Percentiles rank a stretch among this genome's conserved stretches.
Conservation (phyloP, 1,284 basidiomycete species). For the Trichosporon sp. region DNA sequence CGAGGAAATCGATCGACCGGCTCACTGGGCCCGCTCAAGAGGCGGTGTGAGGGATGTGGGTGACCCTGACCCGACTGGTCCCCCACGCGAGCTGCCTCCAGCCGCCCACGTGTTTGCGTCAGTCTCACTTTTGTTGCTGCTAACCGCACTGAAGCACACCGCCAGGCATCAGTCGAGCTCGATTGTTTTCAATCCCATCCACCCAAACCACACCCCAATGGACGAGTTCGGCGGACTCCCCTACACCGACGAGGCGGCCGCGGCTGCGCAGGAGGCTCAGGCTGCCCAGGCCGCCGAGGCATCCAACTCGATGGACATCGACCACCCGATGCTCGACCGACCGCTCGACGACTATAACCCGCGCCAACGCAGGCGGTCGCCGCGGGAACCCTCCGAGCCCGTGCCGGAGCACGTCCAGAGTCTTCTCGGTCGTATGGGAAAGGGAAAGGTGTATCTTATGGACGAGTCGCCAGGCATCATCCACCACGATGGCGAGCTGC, state of each 20-base stretch:
- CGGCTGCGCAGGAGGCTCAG: not conserved
- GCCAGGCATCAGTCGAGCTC: not conserved
- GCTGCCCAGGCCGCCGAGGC: constrained; percentile 2
- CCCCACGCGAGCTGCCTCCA: not conserved
- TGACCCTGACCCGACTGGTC: not conserved
- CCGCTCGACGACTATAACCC: constrained; percentile 37
- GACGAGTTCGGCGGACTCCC: constrained; percentile 29
- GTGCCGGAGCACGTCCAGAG: constrained; percentile 38
- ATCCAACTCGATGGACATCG: constrained; percentile 8
- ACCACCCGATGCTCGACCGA: constrained; percentile 30
- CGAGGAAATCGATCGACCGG: not conserved
- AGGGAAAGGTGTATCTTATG: constrained; percentile 43
- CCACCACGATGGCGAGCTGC: constrained; percentile 31
- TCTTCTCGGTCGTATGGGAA: constrained; percentile 44
- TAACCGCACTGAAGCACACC: not conserved
- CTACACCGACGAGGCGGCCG: constrained; percentile 27
- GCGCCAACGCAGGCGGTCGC: not conserved
- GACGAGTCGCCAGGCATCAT: constrained; percentile 42
- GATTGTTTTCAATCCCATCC: constrained; percentile 4
- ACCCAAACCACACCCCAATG: constrained; percentile 1
- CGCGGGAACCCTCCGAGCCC: constrained; percentile 8
- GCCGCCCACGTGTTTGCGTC: not conserved
- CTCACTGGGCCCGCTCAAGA: not conserved
- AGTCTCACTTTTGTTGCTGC: constrained; percentile 1
- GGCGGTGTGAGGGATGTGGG: not conserved